Evolutionary conservation across 2,329 filamentous ascomycete genomes (phyloP), one percentile per base, ranked within the genome.

Genomic region (Leptographium galeiforme): DNA sequence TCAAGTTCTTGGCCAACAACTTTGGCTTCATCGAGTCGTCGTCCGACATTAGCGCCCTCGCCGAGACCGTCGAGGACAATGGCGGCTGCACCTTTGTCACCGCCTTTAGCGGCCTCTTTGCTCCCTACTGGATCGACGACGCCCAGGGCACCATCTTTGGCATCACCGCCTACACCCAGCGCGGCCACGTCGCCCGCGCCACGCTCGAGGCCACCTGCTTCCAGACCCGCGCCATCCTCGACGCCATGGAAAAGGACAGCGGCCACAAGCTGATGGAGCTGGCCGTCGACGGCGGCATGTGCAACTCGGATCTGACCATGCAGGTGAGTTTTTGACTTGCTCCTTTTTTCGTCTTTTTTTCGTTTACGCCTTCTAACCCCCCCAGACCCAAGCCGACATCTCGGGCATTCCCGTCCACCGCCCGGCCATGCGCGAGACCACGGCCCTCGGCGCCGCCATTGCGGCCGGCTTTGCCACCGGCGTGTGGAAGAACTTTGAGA

Each of bases 111-210:
- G 89, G 89, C 53, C 76, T 95, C 4, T 95, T 95, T 64, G 89
- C 89, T 1, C 89, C 89, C 0, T 95, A 95, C 68, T 95, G 89
- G 89, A 91, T 95, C 58, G 89, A 95, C 64, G 87, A 95, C 68
- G 89, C 89, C 16, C 85, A 89, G 66, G 89, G 89, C 56, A 95
- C 89, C 10, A 81, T 93, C 55, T 90, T 91, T 61, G 88, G 88
- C 45, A 85, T 94, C 59, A 93, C 88, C 0, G 84, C 90, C 60
- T 85, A 90, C 70, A 95, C 89, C 0, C 78, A 89, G 64, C 83
- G 82, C 61, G 88, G 87, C 16, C 89, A 95, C 66, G 88, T 95
- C 61, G 89, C 88, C 46, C 84, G 89, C 56, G 89, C 89, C 39
- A 95, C 89, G 0, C 79, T 95, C 52, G 89, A 95, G 69, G 89